These are phyloP conservation scores for Mortierella sp. DNA, from an alignment of 371 early-diverging fungal genomes.

Conservation along the genomic window DNA sequence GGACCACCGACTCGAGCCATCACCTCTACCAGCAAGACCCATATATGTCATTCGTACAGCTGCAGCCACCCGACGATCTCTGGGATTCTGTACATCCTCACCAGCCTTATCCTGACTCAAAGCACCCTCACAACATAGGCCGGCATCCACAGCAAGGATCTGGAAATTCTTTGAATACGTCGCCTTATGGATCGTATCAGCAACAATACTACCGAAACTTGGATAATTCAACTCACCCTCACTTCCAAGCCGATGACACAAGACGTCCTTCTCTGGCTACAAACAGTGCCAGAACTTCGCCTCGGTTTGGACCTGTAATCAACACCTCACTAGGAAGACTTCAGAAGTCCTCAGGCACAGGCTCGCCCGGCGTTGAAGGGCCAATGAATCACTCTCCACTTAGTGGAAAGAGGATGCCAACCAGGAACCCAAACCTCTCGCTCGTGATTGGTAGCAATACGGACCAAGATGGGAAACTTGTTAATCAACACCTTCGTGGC, in stretches of 20 bases:
- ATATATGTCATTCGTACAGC: constrained; percentile 34
- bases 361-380: constrained; percentile 31
- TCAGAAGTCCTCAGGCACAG: constrained; percentile 29
- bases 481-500: constrained; percentile 35
- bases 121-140: constrained; percentile 40
- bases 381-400: constrained; percentile 37
- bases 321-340: constrained; percentile 32
- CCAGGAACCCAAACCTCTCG: constrained; percentile 39
- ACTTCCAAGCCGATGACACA: constrained; percentile 36
- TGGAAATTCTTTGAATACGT: constrained; percentile 13
- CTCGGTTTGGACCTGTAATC: constrained; percentile 41
- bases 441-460: constrained; percentile 47
- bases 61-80: constrained; percentile 31
- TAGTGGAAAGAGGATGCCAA: constrained; percentile 29
- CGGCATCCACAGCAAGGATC: constrained; percentile 25
- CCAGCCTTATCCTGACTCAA: constrained; percentile 46
- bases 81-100: constrained; percentile 47
- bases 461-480: constrained; percentile 45
- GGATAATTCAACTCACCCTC: constrained; percentile 42
- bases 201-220: constrained; percentile 30
- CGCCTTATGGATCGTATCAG: constrained; percentile 37
- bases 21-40: constrained; percentile 29
- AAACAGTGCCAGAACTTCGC: constrained; percentile 44
- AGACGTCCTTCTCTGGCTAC: constrained; percentile 33
- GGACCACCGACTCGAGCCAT: constrained; percentile 26